These are phyloP conservation scores for Ilyonectria robusta DNA, from an alignment of 2,329 filamentous ascomycete species.

Conservation along the genomic window DNA sequence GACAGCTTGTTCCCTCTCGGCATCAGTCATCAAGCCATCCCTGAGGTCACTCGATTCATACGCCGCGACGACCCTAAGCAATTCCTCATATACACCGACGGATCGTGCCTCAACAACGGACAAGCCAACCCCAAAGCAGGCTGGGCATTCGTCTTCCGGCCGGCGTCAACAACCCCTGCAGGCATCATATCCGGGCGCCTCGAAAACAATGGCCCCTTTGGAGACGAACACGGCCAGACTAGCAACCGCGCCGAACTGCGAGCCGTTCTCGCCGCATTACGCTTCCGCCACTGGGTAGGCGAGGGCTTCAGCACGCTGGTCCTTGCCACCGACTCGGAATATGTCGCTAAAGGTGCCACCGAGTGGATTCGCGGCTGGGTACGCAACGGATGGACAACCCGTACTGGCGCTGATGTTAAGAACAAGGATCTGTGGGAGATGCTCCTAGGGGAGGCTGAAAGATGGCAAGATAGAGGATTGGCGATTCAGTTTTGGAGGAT, in stretches of 20 bases:
- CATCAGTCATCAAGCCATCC: not conserved
- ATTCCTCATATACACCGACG: slow-evolving; percentile 60
- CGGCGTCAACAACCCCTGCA: not conserved
- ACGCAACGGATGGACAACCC: slow-evolving; percentile 60
- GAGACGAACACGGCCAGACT: slow-evolving; percentile 55
- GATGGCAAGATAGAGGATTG: slow-evolving; percentile 47
- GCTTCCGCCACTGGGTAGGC: slow-evolving; percentile 39
- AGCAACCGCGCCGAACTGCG: slow-evolving; percentile 56
- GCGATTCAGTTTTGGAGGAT: slow-evolving; percentile 64
- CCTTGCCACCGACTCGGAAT: slow-evolving; percentile 50
- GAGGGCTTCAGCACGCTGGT: slow-evolving; percentile 55
- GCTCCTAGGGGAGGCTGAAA: slow-evolving; percentile 59
- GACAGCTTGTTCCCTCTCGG: slow-evolving; percentile 15
- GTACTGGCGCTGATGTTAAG: slow-evolving; percentile 54
- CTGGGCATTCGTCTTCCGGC: slow-evolving; percentile 53
- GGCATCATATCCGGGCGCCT: slow-evolving; percentile 50
- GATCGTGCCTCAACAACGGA: slow-evolving; percentile 61
- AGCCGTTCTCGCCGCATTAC: slow-evolving; percentile 28
- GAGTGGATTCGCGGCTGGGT: slow-evolving; percentile 37
- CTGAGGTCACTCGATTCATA: slow-evolving; percentile 17
- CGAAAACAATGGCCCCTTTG: slow-evolving; percentile 60
- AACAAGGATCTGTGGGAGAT: slow-evolving; percentile 68
- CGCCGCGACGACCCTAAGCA: slow-evolving; percentile 19
- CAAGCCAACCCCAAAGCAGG: slow-evolving; percentile 54
- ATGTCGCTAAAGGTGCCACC: slow-evolving; percentile 29